Conservation (phyloP, 305 asterid genomes). For the Fraxinus paxiana region DNA sequence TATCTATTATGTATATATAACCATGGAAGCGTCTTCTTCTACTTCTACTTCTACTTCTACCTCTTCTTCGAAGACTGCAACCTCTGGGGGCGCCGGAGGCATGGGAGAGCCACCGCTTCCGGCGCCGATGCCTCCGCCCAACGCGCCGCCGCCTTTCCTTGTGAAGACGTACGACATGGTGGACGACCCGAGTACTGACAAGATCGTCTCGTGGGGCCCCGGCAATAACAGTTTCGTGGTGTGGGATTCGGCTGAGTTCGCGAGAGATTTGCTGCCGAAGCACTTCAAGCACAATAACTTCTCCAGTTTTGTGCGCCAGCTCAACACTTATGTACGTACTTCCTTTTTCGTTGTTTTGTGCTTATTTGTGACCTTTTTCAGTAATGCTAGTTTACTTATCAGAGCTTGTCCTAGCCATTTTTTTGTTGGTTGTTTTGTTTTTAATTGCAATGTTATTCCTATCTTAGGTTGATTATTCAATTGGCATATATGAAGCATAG, state of each 20-base stretch:
- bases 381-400: neutral
- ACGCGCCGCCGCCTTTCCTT: slow-evolving; percentile 50
- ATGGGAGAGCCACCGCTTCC: slow-evolving; percentile 23
- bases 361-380: neutral
- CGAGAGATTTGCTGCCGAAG: slow-evolving; percentile 41
- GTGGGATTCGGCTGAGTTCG: slow-evolving; percentile 55
- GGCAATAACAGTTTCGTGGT: slow-evolving; percentile 51
- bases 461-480: neutral
- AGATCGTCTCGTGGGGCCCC: slow-evolving; percentile 52
- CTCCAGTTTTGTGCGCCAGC: slow-evolving; percentile 61
- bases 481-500: neutral
- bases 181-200: slow-evolving; percentile 48
- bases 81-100: slow-evolving; percentile 5
- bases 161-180: slow-evolving; percentile 64
- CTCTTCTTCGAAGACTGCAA: neutral
- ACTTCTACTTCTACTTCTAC: slow-evolving; percentile 6
- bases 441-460: neutral
- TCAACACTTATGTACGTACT: slow-evolving; percentile 48
- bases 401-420: neutral
- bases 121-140: slow-evolving; percentile 37
- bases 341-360: neutral
- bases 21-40: slow-evolving; percentile 11
- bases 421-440: neutral
- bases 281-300: slow-evolving; percentile 56
- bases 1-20: neutral